Conservation (phyloP, 768 basidiomycete genomes). For the Russula olivacea region DNA sequence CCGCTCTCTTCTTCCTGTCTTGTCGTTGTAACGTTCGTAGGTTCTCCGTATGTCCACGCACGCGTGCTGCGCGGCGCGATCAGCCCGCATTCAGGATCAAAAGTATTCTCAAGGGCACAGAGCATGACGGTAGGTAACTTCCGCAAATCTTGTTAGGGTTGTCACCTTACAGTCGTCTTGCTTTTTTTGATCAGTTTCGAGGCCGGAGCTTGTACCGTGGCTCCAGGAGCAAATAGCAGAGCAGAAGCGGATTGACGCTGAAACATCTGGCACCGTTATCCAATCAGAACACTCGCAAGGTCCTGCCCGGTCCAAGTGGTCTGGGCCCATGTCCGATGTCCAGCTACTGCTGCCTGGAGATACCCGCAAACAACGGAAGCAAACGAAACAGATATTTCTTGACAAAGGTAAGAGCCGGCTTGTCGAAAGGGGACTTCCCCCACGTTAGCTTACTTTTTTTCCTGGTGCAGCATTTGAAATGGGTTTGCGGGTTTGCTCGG, state of each 20-base stretch:
- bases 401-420: conserved; percentile 50
- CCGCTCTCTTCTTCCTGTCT: background rate
- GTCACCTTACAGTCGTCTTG: conserved; percentile 9
- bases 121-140: conserved; percentile 55
- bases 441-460: background rate
- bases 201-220: conserved; percentile 68
- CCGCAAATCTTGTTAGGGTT: background rate
- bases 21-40: conserved; percentile 29
- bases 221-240: conserved; percentile 73
- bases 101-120: conserved; percentile 72
- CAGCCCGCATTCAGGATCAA: conserved; percentile 75
- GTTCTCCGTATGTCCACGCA: conserved; percentile 48
- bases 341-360: conserved; percentile 65
- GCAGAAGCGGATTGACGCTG: conserved; percentile 66
- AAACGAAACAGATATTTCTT: conserved; percentile 59
- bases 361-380: conserved; percentile 67
- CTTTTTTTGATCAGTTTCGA: conserved; percentile 39
- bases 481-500: conserved; percentile 48
- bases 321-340: conserved; percentile 39
- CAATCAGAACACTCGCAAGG: conserved; percentile 37
- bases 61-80: conserved; percentile 51
- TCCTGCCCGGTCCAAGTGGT: conserved; percentile 34
- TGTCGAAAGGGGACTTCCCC: background rate
- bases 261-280: conserved; percentile 52
- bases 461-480: conserved; percentile 56